phyloP scores from a whole-genome alignment of 2,329 filamentous ascomycete genomes.

The Decorospora gaudefroyi region DNA sequence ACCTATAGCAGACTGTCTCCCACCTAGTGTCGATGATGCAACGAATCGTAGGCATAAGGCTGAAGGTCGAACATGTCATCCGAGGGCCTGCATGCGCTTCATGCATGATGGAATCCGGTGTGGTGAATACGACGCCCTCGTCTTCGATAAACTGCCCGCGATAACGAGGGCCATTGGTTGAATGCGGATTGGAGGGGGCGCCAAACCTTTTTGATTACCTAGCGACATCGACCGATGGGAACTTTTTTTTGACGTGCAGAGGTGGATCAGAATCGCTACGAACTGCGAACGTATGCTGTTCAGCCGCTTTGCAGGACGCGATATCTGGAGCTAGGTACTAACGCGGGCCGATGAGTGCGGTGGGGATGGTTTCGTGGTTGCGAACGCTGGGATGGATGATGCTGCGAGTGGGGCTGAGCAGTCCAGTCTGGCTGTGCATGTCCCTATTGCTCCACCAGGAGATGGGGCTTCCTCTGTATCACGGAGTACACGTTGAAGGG shows the following conservation, averaged over 20 bases:
- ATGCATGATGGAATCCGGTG: constrained; percentile 26
- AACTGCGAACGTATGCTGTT: constrained; percentile 20
- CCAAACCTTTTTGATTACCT: too few species aligned
- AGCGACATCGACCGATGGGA: too few species aligned
- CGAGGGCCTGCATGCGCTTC: constrained; percentile 9
- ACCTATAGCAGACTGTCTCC: background rate
- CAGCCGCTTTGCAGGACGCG: constrained; percentile 9
- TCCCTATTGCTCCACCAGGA: background rate
- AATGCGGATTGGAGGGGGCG: constrained; percentile 13
- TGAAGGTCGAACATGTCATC: constrained; percentile 14
- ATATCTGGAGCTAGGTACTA: background rate
- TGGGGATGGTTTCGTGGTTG: too few species aligned
- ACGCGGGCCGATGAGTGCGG: too few species aligned
- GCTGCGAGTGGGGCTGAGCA: background rate
- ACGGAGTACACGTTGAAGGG: background rate
- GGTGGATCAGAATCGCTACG: constrained; percentile 17
- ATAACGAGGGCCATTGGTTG: constrained; percentile 12
- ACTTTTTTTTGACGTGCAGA: constrained; percentile 7
- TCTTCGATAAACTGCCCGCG: constrained; percentile 1
- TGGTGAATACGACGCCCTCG: constrained; percentile 7
- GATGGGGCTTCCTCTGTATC: background rate
- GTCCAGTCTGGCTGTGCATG: background rate
- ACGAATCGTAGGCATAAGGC: constrained; percentile 16
- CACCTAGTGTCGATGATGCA: background rate
- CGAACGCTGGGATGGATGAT: too few species aligned